A percentile compares a stretch with the other conserved stretches of the same genome.
These are phyloP conservation scores for Paraphoma sp. DNA, from an alignment of 2,329 filamentous ascomycete species.

Conservation along the genomic window DNA sequence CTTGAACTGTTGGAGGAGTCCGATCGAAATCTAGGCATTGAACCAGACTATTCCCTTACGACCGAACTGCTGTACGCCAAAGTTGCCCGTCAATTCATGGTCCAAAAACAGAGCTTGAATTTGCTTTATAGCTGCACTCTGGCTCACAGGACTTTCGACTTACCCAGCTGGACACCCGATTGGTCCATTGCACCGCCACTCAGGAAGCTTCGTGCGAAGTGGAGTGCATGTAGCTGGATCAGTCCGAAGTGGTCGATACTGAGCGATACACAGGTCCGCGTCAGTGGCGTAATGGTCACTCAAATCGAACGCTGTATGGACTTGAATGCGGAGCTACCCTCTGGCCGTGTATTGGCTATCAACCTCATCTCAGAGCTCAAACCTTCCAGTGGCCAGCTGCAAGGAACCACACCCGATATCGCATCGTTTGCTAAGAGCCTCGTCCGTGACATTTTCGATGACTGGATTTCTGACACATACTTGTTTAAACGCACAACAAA, in stretches of 20 bases:
- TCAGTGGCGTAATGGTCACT: background rate
- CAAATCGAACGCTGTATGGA: background rate
- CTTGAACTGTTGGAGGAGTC: background rate
- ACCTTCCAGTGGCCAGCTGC: no score
- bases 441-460: no score
- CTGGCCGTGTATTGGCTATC: no score
- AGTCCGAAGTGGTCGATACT: background rate
- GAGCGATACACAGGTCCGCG: background rate
- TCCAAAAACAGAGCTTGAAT: background rate
- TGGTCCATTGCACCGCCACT: constrained; percentile 1
- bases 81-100: background rate
- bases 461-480: no score
- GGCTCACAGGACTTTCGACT: background rate
- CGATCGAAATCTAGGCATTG: background rate
- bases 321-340: background rate
- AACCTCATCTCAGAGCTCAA: no score
- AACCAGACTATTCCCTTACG: background rate
- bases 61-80: background rate
- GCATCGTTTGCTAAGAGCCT: no score
- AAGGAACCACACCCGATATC: no score
- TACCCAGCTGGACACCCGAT: constrained; percentile 12
- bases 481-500: no score
- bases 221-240: constrained; percentile 14
- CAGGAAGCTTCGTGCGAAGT: background rate
- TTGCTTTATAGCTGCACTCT: constrained; percentile 7